phyloP scores from a whole-genome alignment of 75 land plant genomes.

The Cunninghamia lanceolata region DNA sequence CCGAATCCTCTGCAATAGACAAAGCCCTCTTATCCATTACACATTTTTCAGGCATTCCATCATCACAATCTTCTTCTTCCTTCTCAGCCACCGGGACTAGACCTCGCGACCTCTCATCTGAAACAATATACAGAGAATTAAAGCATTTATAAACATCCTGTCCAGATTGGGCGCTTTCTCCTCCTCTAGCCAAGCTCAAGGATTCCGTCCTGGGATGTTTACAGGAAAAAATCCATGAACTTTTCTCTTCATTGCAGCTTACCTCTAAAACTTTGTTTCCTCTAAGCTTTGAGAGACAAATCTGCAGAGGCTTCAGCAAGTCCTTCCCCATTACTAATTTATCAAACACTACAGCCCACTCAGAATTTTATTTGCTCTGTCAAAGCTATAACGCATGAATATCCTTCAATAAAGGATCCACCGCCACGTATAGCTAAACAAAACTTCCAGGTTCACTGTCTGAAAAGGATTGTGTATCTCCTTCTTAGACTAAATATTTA shows the following conservation, averaged over 20 bases:
- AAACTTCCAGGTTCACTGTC: neutral
- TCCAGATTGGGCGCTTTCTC: neutral
- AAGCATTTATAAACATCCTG: slow-evolving; percentile 9
- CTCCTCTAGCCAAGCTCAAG: slow-evolving; percentile 1
- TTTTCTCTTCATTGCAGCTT: neutral
- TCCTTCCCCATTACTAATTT: neutral
- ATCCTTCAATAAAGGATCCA: neutral
- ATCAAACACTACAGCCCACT: neutral
- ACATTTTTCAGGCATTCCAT: neutral
- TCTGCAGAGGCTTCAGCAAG: neutral
- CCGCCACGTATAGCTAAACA: neutral
- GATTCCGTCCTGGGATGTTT: slow-evolving; percentile 22
- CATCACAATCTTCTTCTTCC: neutral
- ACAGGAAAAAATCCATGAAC: slow-evolving; percentile 6
- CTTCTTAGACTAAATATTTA: no score
- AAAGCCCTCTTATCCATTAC: neutral
- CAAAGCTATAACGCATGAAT: neutral
- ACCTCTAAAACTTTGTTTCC: neutral
- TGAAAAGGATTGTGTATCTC: neutral
- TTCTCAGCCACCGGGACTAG: neutral
- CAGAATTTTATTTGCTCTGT: neutral
- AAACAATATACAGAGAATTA: slow-evolving; percentile 15
- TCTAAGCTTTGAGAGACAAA: neutral
- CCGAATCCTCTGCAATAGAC: neutral
- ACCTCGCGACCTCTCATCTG: neutral